Conservation (phyloP, 306 rosid genomes). For the Luffa aegyptiaca region DNA sequence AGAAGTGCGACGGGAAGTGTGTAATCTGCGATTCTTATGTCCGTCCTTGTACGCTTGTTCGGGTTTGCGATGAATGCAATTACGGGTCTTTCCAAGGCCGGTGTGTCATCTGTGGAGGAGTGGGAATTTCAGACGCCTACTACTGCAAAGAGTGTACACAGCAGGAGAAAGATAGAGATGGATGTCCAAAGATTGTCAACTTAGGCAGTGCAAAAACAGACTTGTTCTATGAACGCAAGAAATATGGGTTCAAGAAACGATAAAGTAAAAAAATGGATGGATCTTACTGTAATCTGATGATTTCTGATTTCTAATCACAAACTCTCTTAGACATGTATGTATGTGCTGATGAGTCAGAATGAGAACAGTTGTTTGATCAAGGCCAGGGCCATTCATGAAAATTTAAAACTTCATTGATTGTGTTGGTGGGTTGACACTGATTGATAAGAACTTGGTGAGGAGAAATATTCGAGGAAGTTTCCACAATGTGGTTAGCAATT, state of each 20-base stretch:
- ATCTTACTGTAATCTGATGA: neutral
- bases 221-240: conserved; percentile 75
- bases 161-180: conserved; percentile 91
- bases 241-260: conserved; percentile 89
- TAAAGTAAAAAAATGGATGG: conserved; percentile 15
- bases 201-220: conserved; percentile 84
- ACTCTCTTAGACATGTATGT: neutral
- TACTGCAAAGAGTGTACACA: conserved; percentile 97
- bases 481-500: no score
- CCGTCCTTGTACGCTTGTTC: conserved; percentile 83
- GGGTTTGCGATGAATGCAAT: conserved; percentile 41
- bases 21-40: conserved; percentile 68
- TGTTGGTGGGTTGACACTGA: neutral
- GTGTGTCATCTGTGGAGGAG: conserved; percentile 87
- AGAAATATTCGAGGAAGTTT: neutral
- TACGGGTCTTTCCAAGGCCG: conserved; percentile 21
- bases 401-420: neutral
- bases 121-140: conserved; percentile 87
- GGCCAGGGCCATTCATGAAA: neutral
- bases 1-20: conserved; percentile 71
- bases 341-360: neutral
- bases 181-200: conserved; percentile 88
- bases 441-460: neutral
- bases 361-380: neutral
- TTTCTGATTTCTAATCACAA: neutral